A percentile compares a stretch with the other conserved stretches of the same genome.
These are phyloP conservation scores for Solanum dulcamara DNA, from an alignment of 257 asterid genomes.

Conservation along the genomic window DNA sequence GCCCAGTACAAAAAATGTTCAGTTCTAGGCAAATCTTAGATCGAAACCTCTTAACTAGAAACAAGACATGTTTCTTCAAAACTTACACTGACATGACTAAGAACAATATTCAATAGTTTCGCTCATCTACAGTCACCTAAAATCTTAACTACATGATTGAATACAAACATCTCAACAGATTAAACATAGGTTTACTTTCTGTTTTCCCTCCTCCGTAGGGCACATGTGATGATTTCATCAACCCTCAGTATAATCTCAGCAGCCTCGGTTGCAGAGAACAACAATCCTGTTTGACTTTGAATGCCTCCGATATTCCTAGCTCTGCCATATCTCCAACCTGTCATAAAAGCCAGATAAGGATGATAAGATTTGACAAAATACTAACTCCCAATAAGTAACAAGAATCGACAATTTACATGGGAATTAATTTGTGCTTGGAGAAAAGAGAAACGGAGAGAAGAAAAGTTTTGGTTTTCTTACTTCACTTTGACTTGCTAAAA, in stretches of 20 bases:
- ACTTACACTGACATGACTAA: not conserved
- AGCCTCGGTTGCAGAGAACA: constrained; percentile 89
- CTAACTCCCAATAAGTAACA: not conserved
- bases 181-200: constrained; percentile 36
- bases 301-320: constrained; percentile 68
- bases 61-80: not conserved
- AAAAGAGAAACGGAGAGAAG: not conserved
- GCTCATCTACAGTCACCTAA: not conserved
- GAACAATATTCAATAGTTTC: not conserved
- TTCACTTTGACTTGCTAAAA: not conserved
- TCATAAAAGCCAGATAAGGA: not conserved
- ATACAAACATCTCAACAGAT: not conserved
- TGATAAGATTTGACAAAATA: not conserved
- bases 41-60: not conserved
- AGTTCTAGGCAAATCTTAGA: not conserved
- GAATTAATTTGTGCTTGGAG: not conserved
- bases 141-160: not conserved
- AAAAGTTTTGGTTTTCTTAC: not conserved
- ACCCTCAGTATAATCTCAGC: constrained; percentile 85
- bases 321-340: constrained; percentile 84
- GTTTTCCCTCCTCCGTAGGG: constrained; percentile 77
- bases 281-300: constrained; percentile 80
- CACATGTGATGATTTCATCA: constrained; percentile 79
- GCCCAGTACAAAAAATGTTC: not conserved
- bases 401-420: not conserved